Percentiles rank a stretch among this genome's conserved stretches.
Conservation (phyloP, 495 filamentous ascomycete genomes). For the Letharia lupina region DNA sequence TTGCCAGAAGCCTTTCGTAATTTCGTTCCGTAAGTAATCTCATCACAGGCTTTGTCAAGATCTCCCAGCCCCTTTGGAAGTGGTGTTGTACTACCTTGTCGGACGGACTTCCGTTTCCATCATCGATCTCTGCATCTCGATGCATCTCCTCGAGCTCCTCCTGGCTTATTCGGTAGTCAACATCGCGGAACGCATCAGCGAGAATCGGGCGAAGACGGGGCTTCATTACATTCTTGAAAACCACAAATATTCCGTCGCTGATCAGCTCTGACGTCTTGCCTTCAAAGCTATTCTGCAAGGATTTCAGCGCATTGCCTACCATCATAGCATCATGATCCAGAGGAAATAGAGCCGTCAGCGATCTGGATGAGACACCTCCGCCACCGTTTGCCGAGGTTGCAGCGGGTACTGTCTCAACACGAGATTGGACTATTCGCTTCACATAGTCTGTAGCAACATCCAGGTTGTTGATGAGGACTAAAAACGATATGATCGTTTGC, state of each 20-base stretch:
- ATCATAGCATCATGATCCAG: slow-evolving; percentile 61
- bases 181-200: slow-evolving; percentile 81
- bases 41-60: slow-evolving; percentile 70
- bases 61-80: slow-evolving; percentile 78
- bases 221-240: slow-evolving; percentile 84
- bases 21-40: slow-evolving; percentile 70
- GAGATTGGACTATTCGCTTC: slow-evolving; percentile 68
- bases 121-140: slow-evolving; percentile 23
- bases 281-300: slow-evolving; percentile 61
- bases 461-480: slow-evolving; percentile 90
- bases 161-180: slow-evolving; percentile 61
- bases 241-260: slow-evolving; percentile 68
- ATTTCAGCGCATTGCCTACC: slow-evolving; percentile 57
- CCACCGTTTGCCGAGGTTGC: slow-evolving; percentile 25
- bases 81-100: slow-evolving; percentile 55
- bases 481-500: slow-evolving; percentile 71
- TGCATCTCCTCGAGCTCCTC: slow-evolving; percentile 38
- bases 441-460: slow-evolving; percentile 86
- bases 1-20: slow-evolving; percentile 61
- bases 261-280: slow-evolving; percentile 73
- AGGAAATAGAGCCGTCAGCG: slow-evolving; percentile 63
- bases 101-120: slow-evolving; percentile 30
- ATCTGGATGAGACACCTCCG: slow-evolving; percentile 23
- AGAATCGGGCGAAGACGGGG: slow-evolving; percentile 77
- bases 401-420: slow-evolving; percentile 35